Evolutionary conservation across 2,329 filamentous ascomycete genomes (phyloP), one percentile per base, ranked within the genome.

Genomic region (Aspergillus sp.): DNA sequence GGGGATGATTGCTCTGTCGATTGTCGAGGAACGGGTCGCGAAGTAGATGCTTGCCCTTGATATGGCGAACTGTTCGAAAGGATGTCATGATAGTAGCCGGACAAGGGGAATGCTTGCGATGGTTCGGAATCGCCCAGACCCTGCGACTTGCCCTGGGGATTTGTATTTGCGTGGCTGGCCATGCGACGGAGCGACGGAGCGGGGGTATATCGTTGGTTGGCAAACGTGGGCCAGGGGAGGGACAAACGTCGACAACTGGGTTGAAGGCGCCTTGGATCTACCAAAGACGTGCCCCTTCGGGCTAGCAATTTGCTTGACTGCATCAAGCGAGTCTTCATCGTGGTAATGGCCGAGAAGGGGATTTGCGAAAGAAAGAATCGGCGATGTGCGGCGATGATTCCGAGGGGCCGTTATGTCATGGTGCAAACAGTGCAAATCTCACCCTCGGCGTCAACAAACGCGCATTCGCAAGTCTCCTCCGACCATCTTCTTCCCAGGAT

Each of bases 61-160:
- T 70, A 70, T 12, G 66, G 69, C 29, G 69, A 71, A 12, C 63
- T 68, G 9, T 69, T 67, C 10, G 70, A 68, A 31, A 81, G 71
- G 18, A 81, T 72, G 50, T 80, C 73, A 45, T 73, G 71, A 62
- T 81, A 81, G 58, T 80, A 81, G 10, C 78, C 78, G 1, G 77
- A 73, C 16, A 80, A 62, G 5, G 76, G 76, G 54, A 78, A 67
- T 18, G 75, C 73, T 59, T 79, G 78, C n/a, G 61, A 54, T 16
- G 57, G 6, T 1, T 60, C 58, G 31, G 63, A 29, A n/a, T 60
- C 60, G 36, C 55, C 54, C 26, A 56, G 16, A 26, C 55, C 22
- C 32, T 55, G 29, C n/a, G 45, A 46, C 20, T 51, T 50, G 45
- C 65, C 52, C 26, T 62, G 61, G 24, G 54, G 20, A 47, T 61